phyloP scores from a whole-genome alignment of 2,329 filamentous ascomycete species.

The Ceratocystis colombiana region DNA sequence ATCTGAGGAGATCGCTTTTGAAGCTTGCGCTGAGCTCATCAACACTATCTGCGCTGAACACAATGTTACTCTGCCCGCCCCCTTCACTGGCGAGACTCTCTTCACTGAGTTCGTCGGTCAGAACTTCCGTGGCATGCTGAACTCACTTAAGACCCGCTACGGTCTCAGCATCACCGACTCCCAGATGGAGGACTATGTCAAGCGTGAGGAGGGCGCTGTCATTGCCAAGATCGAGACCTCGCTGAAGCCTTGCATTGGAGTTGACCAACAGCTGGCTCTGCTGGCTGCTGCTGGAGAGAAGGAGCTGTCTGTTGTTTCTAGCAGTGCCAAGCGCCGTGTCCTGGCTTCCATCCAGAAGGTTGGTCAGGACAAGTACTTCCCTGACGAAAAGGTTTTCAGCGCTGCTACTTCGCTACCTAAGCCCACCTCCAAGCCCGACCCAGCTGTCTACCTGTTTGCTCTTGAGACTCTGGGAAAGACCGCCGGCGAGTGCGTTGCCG shows the following conservation, averaged over 20 bases:
- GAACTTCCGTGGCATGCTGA: slow-evolving; percentile 90
- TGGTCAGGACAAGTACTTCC: slow-evolving; percentile 70
- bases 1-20: slow-evolving; percentile 82
- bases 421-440: slow-evolving; percentile 86
- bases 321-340: slow-evolving; percentile 68
- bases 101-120: slow-evolving; percentile 84
- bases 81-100: slow-evolving; percentile 68
- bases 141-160: slow-evolving; percentile 63
- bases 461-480: slow-evolving; percentile 62
- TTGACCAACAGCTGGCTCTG: slow-evolving; percentile 55
- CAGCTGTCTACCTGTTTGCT: slow-evolving; percentile 74
- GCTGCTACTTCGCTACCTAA: slow-evolving; percentile 66
- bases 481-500: slow-evolving; percentile 61
- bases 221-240: slow-evolving; percentile 66
- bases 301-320: slow-evolving; percentile 68
- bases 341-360: slow-evolving; percentile 69
- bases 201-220: slow-evolving; percentile 69
- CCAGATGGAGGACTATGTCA: slow-evolving; percentile 65
- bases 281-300: slow-evolving; percentile 54
- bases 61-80: slow-evolving; percentile 42
- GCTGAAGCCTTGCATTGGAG: slow-evolving; percentile 58
- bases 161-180: slow-evolving; percentile 57
- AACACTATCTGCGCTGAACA: slow-evolving; percentile 70
- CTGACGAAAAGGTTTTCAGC: slow-evolving; percentile 63
- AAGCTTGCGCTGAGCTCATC: slow-evolving; percentile 79